Conservation (phyloP, 192 early-diverging fungal species). For the Coemansia sp. region DNA sequence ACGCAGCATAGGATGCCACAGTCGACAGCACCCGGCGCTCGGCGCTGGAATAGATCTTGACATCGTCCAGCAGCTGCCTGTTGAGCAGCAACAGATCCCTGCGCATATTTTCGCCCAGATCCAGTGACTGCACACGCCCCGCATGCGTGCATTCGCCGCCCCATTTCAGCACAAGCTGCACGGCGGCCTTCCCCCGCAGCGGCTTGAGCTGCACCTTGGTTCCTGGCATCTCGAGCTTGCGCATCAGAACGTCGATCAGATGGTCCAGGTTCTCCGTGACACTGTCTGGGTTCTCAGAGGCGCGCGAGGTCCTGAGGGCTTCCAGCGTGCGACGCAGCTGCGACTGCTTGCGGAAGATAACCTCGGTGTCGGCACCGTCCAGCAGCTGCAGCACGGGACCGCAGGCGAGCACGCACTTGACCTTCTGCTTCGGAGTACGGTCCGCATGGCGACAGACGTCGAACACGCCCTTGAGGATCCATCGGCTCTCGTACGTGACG, state of each 20-base stretch:
- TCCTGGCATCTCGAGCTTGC: slow-evolving; percentile 78
- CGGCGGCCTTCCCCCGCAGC: slow-evolving; percentile 65
- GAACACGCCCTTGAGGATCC: slow-evolving; percentile 91
- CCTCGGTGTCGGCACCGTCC: slow-evolving; percentile 67
- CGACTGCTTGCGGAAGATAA: slow-evolving; percentile 69
- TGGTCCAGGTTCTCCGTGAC: slow-evolving; percentile 61
- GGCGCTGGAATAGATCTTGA: slow-evolving; percentile 80
- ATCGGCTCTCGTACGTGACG: slow-evolving; percentile 70
- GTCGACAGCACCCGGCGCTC: slow-evolving; percentile 90
- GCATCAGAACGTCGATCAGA: slow-evolving; percentile 72
- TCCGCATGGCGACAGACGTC: slow-evolving; percentile 94
- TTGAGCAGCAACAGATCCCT: slow-evolving; percentile 92
- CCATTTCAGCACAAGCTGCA: slow-evolving; percentile 97
- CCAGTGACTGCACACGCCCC: slow-evolving; percentile 83
- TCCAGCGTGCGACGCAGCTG: slow-evolving; percentile 61
- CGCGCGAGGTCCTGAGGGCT: slow-evolving; percentile 67
- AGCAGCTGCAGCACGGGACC: slow-evolving; percentile 73
- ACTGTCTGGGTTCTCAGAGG: slow-evolving; percentile 33
- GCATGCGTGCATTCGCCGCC: slow-evolving; percentile 96
- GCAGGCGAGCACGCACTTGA: slow-evolving; percentile 80
- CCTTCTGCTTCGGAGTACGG: slow-evolving; percentile 96
- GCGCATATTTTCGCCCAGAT: slow-evolving; percentile 88
- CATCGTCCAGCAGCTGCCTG: slow-evolving; percentile 79
- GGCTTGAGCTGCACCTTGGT: slow-evolving; percentile 95
- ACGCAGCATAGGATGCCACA: slow-evolving; percentile 58